phyloP scores from a whole-genome alignment of 2,329 filamentous ascomycete genomes.

The Xylaria sp. region DNA sequence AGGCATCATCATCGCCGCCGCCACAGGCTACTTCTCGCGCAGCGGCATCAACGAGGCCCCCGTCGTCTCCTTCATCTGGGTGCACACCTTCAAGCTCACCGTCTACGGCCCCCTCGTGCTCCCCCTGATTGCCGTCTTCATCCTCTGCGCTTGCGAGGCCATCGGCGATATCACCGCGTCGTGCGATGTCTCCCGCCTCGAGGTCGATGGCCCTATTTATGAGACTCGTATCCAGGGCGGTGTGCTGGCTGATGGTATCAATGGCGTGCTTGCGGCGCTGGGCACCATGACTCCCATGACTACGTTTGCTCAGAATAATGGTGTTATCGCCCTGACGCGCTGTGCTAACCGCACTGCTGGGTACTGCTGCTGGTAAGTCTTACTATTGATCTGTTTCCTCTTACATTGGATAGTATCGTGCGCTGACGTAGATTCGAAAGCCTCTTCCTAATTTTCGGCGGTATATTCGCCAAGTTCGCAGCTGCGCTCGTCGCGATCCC shows the following conservation, averaged over 20 bases:
- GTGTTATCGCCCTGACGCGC: conserved; percentile 82
- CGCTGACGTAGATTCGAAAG: conserved; percentile 44
- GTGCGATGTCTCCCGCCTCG: conserved; percentile 80
- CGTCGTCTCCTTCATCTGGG: conserved; percentile 80
- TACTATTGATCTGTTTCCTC: neutral
- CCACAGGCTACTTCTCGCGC: conserved; percentile 81
- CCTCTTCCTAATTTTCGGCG: conserved; percentile 82
- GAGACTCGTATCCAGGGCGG: conserved; percentile 84
- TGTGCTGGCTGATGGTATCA: conserved; percentile 80
- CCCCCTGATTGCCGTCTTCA: conserved; percentile 74
- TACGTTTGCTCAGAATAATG: conserved; percentile 86
- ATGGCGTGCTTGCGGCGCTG: conserved; percentile 78
- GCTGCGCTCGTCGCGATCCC: conserved; percentile 83
- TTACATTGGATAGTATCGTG: neutral
- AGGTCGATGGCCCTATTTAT: conserved; percentile 77
- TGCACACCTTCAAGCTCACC: conserved; percentile 77
- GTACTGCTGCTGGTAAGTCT: conserved; percentile 72
- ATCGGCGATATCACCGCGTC: conserved; percentile 85
- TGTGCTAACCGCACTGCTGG: conserved; percentile 85
- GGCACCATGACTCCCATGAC: conserved; percentile 85
- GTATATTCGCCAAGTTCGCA: conserved; percentile 85
- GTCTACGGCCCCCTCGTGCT: conserved; percentile 80
- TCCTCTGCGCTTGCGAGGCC: conserved; percentile 81
- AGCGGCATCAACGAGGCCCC: conserved; percentile 77
- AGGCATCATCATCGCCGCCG: conserved; percentile 82